Conservation (phyloP, 768 basidiomycete species). For the Suillus subluteus region DNA sequence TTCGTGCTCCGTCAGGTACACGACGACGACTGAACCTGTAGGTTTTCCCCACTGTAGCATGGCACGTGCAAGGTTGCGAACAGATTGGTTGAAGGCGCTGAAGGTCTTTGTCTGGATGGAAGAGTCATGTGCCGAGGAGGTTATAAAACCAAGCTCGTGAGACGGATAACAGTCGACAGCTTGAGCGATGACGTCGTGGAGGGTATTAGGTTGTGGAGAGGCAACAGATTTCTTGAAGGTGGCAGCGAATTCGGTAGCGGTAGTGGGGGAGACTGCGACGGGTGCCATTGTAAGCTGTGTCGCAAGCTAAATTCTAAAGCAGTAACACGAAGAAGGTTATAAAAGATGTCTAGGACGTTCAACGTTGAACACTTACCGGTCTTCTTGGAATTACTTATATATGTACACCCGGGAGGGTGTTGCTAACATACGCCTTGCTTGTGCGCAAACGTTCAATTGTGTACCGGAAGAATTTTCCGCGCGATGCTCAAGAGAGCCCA, state of each 20-base stretch:
- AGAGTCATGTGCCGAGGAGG: slow-evolving; percentile 34
- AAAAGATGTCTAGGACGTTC: slow-evolving; percentile 10
- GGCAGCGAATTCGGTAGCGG: slow-evolving; percentile 16
- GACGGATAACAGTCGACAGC: slow-evolving; percentile 26
- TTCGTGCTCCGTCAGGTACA: slow-evolving; percentile 37
- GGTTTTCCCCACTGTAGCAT: slow-evolving; percentile 29
- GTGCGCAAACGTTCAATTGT: background rate
- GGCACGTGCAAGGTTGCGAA: slow-evolving; percentile 25
- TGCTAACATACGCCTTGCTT: background rate
- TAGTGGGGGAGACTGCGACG: slow-evolving; percentile 16
- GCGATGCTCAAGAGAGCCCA: background rate
- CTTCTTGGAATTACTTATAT: slow-evolving; percentile 25
- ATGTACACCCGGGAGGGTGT: background rate
- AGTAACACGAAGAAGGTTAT: background rate
- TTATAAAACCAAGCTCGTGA: slow-evolving; percentile 31
- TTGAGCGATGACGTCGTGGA: slow-evolving; percentile 26
- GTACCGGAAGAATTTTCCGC: background rate
- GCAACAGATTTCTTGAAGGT: slow-evolving; percentile 3
- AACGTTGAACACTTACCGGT: slow-evolving; percentile 2
- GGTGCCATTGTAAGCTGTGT: slow-evolving; percentile 18
- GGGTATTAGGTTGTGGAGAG: slow-evolving; percentile 17
- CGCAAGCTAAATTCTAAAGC: background rate
- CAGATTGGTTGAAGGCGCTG: slow-evolving; percentile 20
- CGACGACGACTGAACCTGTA: slow-evolving; percentile 27
- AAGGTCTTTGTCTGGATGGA: slow-evolving; percentile 31